These are phyloP conservation scores for Russula lepida DNA, from an alignment of 768 basidiomycete species.

Conservation along the genomic window DNA sequence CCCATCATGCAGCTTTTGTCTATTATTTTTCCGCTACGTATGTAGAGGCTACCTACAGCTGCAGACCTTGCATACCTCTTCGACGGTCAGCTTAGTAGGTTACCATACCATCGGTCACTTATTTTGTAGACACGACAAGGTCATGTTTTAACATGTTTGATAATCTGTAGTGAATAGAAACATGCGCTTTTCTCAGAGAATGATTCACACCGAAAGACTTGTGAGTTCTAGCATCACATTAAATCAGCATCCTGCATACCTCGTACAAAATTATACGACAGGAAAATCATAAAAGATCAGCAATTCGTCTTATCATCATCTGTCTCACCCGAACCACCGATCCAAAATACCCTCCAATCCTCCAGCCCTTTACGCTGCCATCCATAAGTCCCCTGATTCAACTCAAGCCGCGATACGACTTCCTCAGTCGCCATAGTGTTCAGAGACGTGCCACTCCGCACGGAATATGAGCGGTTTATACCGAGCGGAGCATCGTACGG, in stretches of 20 bases:
- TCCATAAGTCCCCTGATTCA: constrained; percentile 63
- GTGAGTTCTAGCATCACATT: background rate
- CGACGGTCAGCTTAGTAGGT: background rate
- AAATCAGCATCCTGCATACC: background rate
- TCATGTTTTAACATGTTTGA: background rate
- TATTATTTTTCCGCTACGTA: background rate
- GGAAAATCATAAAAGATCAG: background rate
- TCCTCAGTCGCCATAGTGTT: constrained; percentile 49
- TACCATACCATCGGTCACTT: background rate
- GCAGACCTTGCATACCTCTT: background rate
- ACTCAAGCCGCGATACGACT: constrained; percentile 36
- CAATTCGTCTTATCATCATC: constrained; percentile 24
- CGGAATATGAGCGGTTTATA: constrained; percentile 39
- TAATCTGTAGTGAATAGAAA: background rate
- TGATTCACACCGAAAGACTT: background rate
- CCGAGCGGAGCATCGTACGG: constrained; percentile 25
- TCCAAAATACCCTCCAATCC: constrained; percentile 80
- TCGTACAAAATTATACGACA: background rate
- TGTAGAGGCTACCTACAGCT: background rate
- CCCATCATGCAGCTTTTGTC: background rate
- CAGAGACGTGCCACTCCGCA: constrained; percentile 37
- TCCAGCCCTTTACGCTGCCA: constrained; percentile 67
- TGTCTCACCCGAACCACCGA: constrained; percentile 47
- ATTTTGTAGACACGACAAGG: background rate
- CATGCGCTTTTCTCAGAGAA: background rate